phyloP scores from a whole-genome alignment of 768 basidiomycete genomes.

The Lactarius evosmus region DNA sequence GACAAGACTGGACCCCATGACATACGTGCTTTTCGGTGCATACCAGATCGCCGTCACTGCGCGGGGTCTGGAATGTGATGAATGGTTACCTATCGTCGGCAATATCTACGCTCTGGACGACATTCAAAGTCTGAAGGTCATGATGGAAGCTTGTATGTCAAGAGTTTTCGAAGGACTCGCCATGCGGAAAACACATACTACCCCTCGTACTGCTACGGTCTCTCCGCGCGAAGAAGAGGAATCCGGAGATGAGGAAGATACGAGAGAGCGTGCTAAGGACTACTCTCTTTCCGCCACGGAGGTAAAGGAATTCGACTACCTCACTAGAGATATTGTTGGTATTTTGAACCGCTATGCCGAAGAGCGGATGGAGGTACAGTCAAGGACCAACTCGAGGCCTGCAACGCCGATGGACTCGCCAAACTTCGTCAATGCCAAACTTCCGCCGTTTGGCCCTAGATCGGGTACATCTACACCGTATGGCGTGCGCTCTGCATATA shows the following conservation, averaged over 20 bases:
- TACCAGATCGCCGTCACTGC: slow-evolving; percentile 67
- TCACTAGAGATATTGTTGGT: slow-evolving; percentile 71
- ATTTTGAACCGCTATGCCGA: slow-evolving; percentile 70
- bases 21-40: slow-evolving; percentile 89
- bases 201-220: slow-evolving; percentile 35
- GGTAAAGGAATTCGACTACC: slow-evolving; percentile 67
- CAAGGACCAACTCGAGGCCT: slow-evolving; percentile 59
- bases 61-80: slow-evolving; percentile 80
- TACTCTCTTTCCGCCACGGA: slow-evolving; percentile 63
- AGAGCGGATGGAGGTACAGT: slow-evolving; percentile 57
- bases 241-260: slow-evolving; percentile 54
- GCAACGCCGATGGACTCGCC: slow-evolving; percentile 63
- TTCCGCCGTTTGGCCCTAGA: slow-evolving; percentile 40
- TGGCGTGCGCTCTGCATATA: slow-evolving; percentile 41
- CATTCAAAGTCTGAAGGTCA: slow-evolving; percentile 71
- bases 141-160: slow-evolving; percentile 81
- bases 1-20: slow-evolving; percentile 82
- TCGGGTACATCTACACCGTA: slow-evolving; percentile 61
- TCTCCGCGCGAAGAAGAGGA: slow-evolving; percentile 52
- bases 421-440: slow-evolving; percentile 37
- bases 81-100: slow-evolving; percentile 84
- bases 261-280: slow-evolving; percentile 35
- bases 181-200: slow-evolving; percentile 41
- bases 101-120: slow-evolving; percentile 73
- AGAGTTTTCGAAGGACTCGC: slow-evolving; percentile 86